These are phyloP conservation scores for Apiospora malaysiana DNA, from an alignment of 2,329 filamentous ascomycete genomes.

Conservation along the genomic window DNA sequence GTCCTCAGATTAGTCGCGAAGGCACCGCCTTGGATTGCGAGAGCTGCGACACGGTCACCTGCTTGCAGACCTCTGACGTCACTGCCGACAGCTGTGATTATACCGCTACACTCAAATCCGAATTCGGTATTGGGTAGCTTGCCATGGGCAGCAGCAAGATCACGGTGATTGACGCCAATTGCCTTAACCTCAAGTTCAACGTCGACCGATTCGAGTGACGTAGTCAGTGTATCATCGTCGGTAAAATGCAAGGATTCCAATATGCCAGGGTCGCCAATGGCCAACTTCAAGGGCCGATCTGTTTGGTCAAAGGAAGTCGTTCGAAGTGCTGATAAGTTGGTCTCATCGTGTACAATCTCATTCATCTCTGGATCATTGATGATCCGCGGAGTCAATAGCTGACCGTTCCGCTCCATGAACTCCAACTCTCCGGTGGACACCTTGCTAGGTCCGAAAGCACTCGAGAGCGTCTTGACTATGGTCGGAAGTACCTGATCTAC, in stretches of 20 bases:
- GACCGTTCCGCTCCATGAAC: conserved; percentile 31
- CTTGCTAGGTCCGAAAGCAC: conserved; percentile 28
- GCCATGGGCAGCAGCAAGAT: conserved; percentile 33
- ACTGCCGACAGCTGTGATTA: conserved; percentile 18
- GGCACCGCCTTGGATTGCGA: conserved; percentile 35
- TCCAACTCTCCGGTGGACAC: conserved; percentile 30
- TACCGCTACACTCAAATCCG: not conserved
- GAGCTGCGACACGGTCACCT: conserved; percentile 40
- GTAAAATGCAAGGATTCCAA: conserved; percentile 32
- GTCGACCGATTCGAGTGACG: conserved; percentile 42
- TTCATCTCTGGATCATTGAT: conserved; percentile 32
- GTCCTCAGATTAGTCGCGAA: conserved; percentile 39
- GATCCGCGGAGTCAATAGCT: conserved; percentile 31
- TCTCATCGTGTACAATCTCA: conserved; percentile 30
- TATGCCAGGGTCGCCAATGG: conserved; percentile 24
- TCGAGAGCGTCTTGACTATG: conserved; percentile 28
- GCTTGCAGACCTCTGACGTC: conserved; percentile 29
- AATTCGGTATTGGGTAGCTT: not conserved
- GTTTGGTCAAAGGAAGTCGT: conserved; percentile 28
- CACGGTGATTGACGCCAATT: conserved; percentile 38
- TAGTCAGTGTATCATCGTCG: conserved; percentile 22
- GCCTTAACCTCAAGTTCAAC: conserved; percentile 38
- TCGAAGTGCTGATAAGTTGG: conserved; percentile 29
- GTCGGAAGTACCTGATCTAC: conserved; percentile 24
- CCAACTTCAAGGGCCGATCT: conserved; percentile 26